Conservation (phyloP, 2,329 filamentous ascomycete species). For the Cercospora zeina region DNA sequence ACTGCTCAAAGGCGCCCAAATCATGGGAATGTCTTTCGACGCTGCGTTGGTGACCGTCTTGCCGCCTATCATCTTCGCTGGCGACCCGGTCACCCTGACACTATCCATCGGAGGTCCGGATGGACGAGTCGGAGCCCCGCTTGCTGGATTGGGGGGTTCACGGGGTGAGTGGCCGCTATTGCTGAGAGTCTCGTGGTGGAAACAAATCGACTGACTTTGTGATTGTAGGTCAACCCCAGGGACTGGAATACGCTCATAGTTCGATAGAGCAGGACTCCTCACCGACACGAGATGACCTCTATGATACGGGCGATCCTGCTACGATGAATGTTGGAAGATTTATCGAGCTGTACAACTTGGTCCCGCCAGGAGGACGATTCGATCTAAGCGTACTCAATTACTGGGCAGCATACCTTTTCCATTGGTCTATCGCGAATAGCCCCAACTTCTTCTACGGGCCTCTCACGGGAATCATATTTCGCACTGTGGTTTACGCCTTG, state of each 20-base stretch:
- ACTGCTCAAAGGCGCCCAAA: not conserved
- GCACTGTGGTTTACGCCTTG: not conserved
- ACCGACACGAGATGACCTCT: conserved; percentile 13
- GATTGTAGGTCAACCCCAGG: conserved; percentile 7
- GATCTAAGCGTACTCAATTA: not conserved
- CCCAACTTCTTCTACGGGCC: conserved; percentile 12
- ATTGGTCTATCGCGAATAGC: not conserved
- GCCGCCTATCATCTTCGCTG: not conserved
- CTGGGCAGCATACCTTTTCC: not conserved
- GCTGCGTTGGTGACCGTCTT: not conserved
- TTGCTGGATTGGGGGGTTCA: not conserved
- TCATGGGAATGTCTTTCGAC: conserved; percentile 7
- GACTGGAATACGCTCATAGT: conserved; percentile 12
- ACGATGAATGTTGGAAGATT: conserved; percentile 9
- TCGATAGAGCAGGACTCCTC: conserved; percentile 10
- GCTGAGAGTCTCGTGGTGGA: not conserved
- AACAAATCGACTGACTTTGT: not conserved
- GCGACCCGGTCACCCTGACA: conserved; percentile 11
- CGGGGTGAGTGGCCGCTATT: not conserved
- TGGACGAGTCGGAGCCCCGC: not conserved
- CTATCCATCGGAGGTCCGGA: conserved; percentile 15
- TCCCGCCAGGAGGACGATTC: conserved; percentile 3
- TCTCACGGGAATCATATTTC: not conserved
- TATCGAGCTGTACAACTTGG: conserved; percentile 2
- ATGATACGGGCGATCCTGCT: conserved; percentile 4